A percentile compares a stretch with the other conserved stretches of the same genome.
Conservation (phyloP, 179 eudicot species). For the Pouteria campechiana region DNA sequence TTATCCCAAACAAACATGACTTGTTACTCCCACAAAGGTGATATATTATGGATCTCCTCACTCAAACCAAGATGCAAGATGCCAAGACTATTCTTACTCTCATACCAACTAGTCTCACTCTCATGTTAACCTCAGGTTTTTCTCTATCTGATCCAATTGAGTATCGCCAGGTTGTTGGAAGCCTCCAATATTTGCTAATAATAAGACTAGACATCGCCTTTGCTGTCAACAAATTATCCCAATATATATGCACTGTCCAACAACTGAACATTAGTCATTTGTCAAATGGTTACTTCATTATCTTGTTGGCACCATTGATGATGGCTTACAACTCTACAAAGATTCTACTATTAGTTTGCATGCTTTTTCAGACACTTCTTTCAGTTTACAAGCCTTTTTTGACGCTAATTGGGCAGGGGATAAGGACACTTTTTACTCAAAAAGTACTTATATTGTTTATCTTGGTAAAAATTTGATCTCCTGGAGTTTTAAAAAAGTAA, state of each 20-base stretch:
- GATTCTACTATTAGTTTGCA: not conserved
- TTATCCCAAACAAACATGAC: too few relatives aligned
- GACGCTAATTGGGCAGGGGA: too few relatives aligned
- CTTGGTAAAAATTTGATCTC: too few relatives aligned
- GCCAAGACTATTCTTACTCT: not conserved
- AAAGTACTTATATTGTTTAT: too few relatives aligned
- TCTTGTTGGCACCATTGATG: not conserved
- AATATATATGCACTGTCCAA: not conserved
- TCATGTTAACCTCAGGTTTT: not conserved
- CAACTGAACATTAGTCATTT: too few relatives aligned
- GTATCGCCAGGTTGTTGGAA: not conserved
- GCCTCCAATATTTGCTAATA: not conserved
- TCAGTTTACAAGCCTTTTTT: not conserved
- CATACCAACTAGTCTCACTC: not conserved
- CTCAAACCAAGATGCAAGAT: too few relatives aligned
- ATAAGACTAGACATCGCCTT: not conserved
- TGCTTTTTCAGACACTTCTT: not conserved
- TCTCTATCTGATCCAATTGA: too few relatives aligned
- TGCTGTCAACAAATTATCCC: not conserved
- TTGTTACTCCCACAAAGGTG: not conserved
- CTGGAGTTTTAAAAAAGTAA: too few relatives aligned
- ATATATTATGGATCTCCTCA: not conserved
- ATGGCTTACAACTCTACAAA: not conserved
- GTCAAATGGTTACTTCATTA: not conserved
- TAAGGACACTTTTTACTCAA: too few relatives aligned